A percentile compares a stretch with the other conserved stretches of the same genome.
Evolutionary conservation across 345 rosid species (phyloP).

Genomic region (Geranium rotundifolium): DNA sequence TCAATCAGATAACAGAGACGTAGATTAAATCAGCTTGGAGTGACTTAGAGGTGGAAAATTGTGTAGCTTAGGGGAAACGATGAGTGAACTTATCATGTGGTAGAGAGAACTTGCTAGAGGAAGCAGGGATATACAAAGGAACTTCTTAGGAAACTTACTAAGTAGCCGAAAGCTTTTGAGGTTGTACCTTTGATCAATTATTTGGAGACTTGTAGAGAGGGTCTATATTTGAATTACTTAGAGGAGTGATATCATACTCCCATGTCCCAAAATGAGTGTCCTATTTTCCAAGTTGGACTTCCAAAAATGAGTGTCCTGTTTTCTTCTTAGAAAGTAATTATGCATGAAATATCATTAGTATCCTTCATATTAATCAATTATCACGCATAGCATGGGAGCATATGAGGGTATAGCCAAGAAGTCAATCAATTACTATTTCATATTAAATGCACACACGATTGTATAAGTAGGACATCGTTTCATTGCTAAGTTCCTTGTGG

Average conservation of each 20-base stretch:
- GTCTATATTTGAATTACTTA: not conserved
- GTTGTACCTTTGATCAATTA: not conserved
- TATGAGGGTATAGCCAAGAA: too few relatives aligned
- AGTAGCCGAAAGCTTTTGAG: not conserved
- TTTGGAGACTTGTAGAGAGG: not conserved
- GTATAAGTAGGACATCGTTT: not conserved
- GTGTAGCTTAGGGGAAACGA: not conserved
- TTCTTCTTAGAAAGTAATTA: too few relatives aligned
- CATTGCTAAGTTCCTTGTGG: not conserved
- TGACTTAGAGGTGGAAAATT: not conserved
- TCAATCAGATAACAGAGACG: conserved; percentile 1
- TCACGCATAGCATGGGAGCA: too few relatives aligned
- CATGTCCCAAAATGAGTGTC: too few relatives aligned
- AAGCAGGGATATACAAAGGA: not conserved
- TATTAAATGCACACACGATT: not conserved
- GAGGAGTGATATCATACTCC: not conserved
- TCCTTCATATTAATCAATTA: too few relatives aligned
- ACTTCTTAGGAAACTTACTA: not conserved
- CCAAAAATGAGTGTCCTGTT: too few relatives aligned
- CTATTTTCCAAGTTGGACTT: too few relatives aligned
- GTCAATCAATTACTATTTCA: too few relatives aligned
- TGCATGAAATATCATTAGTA: too few relatives aligned
- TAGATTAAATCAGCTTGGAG: conserved; percentile 2
- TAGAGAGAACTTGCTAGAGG: not conserved
- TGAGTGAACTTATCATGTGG: not conserved